phyloP scores from a whole-genome alignment of 106 monocot genomes.

The Triglochin maritima region DNA sequence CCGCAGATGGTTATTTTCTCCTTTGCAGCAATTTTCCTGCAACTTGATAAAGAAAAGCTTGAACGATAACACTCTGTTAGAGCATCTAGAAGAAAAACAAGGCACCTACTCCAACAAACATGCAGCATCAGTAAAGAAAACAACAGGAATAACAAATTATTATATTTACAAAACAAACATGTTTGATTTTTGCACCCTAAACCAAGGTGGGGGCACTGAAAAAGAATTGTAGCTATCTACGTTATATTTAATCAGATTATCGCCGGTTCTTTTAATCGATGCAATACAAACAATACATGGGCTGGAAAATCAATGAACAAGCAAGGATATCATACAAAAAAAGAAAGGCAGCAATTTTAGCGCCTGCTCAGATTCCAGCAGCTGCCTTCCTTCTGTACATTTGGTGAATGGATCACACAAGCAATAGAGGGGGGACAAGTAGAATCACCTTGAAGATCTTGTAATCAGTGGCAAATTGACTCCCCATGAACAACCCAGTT shows the following conservation, averaged over 20 bases:
- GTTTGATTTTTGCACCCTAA: not conserved
- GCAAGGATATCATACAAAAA: constrained; percentile 3
- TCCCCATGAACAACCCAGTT: constrained; percentile 46
- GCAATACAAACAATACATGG: constrained; percentile 1
- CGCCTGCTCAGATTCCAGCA: too few relatives aligned
- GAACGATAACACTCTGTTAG: too few relatives aligned
- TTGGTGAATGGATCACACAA: not conserved
- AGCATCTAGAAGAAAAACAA: too few relatives aligned
- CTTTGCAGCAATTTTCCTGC: too few relatives aligned
- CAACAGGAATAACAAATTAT: not conserved
- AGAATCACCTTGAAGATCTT: not conserved
- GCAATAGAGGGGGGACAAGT: not conserved
- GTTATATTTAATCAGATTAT: not conserved
- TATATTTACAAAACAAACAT: constrained; percentile 6
- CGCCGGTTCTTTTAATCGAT: not conserved
- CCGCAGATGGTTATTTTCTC: too few relatives aligned
- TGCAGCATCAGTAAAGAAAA: too few relatives aligned
- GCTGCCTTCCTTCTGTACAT: not conserved
- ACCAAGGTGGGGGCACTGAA: constrained; percentile 1
- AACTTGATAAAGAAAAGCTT: too few relatives aligned
- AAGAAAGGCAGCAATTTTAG: not conserved
- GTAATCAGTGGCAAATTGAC: constrained; percentile 17
- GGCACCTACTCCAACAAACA: too few relatives aligned
- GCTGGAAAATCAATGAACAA: not conserved
- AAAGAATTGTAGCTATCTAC: constrained; percentile 1